Base-by-base conservation (phyloP, 352 stramenopile species). In the Globisporangium mamillatum region DNA sequence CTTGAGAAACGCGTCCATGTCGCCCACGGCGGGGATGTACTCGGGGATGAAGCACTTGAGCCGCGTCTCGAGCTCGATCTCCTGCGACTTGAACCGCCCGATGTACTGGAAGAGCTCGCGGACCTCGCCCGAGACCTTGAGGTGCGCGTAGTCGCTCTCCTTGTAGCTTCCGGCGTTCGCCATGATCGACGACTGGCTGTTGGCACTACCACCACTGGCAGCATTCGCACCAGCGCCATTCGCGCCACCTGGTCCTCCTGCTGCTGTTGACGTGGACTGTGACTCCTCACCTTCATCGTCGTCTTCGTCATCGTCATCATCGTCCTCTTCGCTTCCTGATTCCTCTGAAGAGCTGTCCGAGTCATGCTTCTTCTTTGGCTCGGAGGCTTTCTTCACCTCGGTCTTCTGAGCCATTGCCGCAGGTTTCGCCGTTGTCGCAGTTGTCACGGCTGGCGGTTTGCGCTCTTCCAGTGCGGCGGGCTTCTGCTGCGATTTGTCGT, bases 1-100 rank as follows among this genome's bases (percentile, higher is more conserved):
- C 75, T 99, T 99, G 53, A 99, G 75, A 75, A 99, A 98, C 9
- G 95, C 82, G 71, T 99, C 97, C 81, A 99, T 98, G 48, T 99
- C 93, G 4, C 97, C 97, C 7, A 99, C 88, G 0, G 97, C 92
- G 8, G 97, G 97, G 53, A 99, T 98, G 74, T 97, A 99, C 69
- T 98, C 93, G 4, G 97, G 97, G 41, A 99, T 92, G 73, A 99
- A 99, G 70, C 93, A 98, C 76, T 98, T 98, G 56, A 99, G 85
- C 34, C 88, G 85, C 41, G 96, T 98, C 70, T 98, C 92, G 44
- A 99, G 79, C 61, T 98, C 94, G 52, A 98, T 91, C 56, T 99
- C 94, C 65, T 98, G 93, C 2, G 95, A 88, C 72, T 98, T 98
- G 79, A 98, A 99, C 24, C 90, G 81, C 5, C 88, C 87, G 62